Conservation (phyloP, 2,329 filamentous ascomycete genomes). For the Stenocarpella maydis region DNA sequence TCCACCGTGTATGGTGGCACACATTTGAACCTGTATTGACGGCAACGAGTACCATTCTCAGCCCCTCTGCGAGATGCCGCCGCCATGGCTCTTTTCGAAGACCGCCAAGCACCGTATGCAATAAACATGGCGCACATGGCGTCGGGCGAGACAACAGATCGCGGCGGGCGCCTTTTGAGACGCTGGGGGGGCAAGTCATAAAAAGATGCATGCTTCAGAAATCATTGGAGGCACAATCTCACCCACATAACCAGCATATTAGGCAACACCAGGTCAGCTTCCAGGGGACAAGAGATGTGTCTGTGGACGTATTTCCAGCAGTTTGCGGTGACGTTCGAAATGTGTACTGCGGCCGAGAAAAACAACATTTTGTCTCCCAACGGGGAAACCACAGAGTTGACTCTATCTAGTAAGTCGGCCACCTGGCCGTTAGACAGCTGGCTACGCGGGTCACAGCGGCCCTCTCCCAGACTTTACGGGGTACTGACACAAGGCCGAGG, state of each 20-base stretch:
- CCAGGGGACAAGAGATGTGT: no score
- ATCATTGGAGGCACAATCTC: background rate
- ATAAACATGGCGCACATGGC: conserved; percentile 2
- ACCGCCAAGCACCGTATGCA: conserved; percentile 17
- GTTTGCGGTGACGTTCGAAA: background rate
- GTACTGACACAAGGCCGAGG: background rate
- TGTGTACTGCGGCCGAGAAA: background rate
- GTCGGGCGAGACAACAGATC: conserved; percentile 1
- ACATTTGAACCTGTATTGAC: background rate
- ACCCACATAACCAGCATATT: background rate
- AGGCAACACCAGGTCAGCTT: background rate
- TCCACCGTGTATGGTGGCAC: background rate
- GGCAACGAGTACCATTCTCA: background rate
- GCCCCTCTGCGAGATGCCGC: background rate
- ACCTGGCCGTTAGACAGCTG: background rate
- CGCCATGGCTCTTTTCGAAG: background rate
- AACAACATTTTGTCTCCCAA: no score
- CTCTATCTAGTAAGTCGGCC: background rate
- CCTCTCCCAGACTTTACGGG: background rate
- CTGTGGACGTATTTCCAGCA: background rate
- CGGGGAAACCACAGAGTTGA: no score
- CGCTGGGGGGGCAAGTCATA: background rate
- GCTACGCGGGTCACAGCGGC: background rate
- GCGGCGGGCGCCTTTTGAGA: conserved; percentile 5
- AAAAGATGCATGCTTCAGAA: conserved; percentile 25